These are phyloP conservation scores for Pelargonium nanum DNA, from an alignment of 345 rosid genomes.

Conservation along the genomic window DNA sequence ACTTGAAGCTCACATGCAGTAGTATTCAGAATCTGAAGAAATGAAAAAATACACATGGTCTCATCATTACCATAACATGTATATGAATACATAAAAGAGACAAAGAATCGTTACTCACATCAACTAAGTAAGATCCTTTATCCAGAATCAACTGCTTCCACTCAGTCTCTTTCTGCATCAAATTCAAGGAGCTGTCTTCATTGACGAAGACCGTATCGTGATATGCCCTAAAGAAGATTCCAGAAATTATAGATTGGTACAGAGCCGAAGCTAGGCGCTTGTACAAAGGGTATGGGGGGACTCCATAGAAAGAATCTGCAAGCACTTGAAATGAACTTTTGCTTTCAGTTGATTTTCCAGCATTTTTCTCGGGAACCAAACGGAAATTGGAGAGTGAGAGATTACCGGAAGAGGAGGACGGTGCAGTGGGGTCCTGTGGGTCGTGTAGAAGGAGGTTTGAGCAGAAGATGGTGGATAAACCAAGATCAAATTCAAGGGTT, in stretches of 20 bases:
- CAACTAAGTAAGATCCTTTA: neutral
- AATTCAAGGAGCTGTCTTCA: neutral
- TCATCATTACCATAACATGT: too few relatives aligned
- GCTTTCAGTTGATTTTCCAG: neutral
- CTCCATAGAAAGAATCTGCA: slow-evolving; percentile 30
- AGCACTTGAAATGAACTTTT: slow-evolving; percentile 5
- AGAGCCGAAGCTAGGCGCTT: slow-evolving; percentile 36
- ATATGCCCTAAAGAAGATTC: slow-evolving; percentile 16
- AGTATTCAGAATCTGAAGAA: neutral
- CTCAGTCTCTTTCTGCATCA: neutral
- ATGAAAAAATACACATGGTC: too few relatives aligned
- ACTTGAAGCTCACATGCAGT: neutral
- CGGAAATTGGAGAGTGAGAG: neutral
- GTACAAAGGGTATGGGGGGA: slow-evolving; percentile 39
- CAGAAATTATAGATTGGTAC: slow-evolving; percentile 26
- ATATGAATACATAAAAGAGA: neutral
- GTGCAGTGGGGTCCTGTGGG: neutral
- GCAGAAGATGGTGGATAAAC: slow-evolving; percentile 32
- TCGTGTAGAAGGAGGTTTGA: slow-evolving; percentile 23
- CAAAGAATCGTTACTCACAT: neutral
- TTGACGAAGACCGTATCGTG: neutral
- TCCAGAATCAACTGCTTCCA: neutral
- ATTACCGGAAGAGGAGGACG: neutral
- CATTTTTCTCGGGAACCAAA: neutral
- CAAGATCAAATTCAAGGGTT: slow-evolving; percentile 23